Evolutionary conservation across 768 basidiomycete genomes (phyloP).

Genomic region (Lactarius hengduanensis): DNA sequence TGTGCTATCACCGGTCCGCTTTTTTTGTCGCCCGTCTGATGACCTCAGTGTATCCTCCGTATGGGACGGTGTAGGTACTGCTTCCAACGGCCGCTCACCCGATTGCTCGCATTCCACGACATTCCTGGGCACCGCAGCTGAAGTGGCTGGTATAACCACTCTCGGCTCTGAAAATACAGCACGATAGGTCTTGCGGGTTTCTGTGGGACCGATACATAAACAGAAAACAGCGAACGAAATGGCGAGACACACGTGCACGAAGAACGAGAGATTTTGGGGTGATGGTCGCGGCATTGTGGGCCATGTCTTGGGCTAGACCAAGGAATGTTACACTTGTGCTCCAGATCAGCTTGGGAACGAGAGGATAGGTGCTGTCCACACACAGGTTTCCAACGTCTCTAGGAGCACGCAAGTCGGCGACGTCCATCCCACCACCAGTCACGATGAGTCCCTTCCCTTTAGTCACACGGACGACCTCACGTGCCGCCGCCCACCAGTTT

Average conservation of each 20-base stretch:
- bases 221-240: not conserved
- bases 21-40: slow-evolving; percentile 15
- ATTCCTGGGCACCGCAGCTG: not conserved
- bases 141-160: slow-evolving; percentile 50
- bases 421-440: slow-evolving; percentile 61
- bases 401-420: slow-evolving; percentile 66
- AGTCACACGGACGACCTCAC: slow-evolving; percentile 76
- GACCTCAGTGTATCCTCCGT: not conserved
- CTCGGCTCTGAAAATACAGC: slow-evolving; percentile 76
- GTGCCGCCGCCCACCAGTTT: slow-evolving; percentile 82
- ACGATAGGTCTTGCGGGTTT: slow-evolving; percentile 78
- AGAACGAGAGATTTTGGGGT: slow-evolving; percentile 65
- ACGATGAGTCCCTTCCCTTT: slow-evolving; percentile 77
- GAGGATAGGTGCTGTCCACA: not conserved
- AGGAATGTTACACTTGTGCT: slow-evolving; percentile 58
- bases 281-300: slow-evolving; percentile 60
- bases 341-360: not conserved
- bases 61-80: not conserved
- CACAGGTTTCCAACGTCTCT: slow-evolving; percentile 77
- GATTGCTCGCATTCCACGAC: not conserved
- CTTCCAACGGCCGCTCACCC: not conserved
- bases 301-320: slow-evolving; percentile 64
- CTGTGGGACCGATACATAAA: slow-evolving; percentile 38
- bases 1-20: not conserved
- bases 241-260: slow-evolving; percentile 62